Conservation (phyloP, 495 filamentous ascomycete species). For the Talaromyces proteolyticus region DNA sequence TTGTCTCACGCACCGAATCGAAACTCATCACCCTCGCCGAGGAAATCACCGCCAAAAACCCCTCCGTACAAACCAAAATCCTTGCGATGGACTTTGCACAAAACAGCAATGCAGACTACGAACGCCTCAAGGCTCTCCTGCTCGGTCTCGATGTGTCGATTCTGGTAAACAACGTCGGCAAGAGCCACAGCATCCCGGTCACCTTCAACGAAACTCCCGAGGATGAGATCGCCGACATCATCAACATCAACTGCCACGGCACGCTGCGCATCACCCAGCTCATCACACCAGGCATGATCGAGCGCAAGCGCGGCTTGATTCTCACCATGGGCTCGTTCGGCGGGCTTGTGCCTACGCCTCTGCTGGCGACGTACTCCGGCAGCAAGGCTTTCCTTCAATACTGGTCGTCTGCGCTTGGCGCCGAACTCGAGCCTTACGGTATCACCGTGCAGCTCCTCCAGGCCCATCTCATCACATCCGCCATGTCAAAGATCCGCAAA, state of each 20-base stretch:
- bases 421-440: slow-evolving; percentile 73
- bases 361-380: slow-evolving; percentile 94
- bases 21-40: slow-evolving; percentile 75
- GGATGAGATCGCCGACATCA: slow-evolving; percentile 78
- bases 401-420: slow-evolving; percentile 83
- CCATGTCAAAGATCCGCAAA: slow-evolving; percentile 91
- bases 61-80: slow-evolving; percentile 59
- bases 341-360: slow-evolving; percentile 82
- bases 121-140: slow-evolving; percentile 58
- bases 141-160: slow-evolving; percentile 75
- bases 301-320: slow-evolving; percentile 79
- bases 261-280: slow-evolving; percentile 84
- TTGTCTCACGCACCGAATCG: slow-evolving; percentile 87
- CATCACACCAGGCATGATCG: slow-evolving; percentile 76
- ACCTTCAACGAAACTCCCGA: slow-evolving; percentile 74
- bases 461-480: slow-evolving; percentile 85
- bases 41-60: slow-evolving; percentile 65
- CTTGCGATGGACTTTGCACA: slow-evolving; percentile 88
- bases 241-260: slow-evolving; percentile 88
- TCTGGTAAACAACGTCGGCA: slow-evolving; percentile 95
- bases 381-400: slow-evolving; percentile 97
- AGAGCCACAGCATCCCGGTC: slow-evolving; percentile 86
- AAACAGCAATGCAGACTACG: slow-evolving; percentile 72
- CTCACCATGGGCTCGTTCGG: slow-evolving; percentile 97
- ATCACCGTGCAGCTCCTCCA: slow-evolving; percentile 83